Conservation (phyloP, 2,329 filamentous ascomycete species). For the Colletotrichum costaricense region DNA sequence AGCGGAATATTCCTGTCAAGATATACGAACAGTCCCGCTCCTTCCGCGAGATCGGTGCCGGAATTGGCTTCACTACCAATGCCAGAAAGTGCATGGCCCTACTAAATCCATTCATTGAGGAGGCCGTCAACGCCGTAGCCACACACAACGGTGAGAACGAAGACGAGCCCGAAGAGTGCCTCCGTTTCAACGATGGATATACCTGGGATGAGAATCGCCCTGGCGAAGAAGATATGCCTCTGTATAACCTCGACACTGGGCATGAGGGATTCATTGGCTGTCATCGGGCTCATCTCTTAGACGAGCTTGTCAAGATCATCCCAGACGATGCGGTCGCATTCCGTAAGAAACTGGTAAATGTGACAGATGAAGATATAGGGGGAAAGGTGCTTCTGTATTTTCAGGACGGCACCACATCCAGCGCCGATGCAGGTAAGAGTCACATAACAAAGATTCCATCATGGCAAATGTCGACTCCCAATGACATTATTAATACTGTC, state of each 20-base stretch:
- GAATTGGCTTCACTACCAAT: constrained; percentile 62
- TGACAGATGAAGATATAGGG: not conserved
- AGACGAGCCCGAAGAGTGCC: not conserved
- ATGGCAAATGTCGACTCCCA: too few species aligned
- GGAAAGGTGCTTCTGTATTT: constrained; percentile 43
- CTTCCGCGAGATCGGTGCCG: constrained; percentile 60
- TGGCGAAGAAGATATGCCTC: not conserved
- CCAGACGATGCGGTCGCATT: constrained; percentile 42
- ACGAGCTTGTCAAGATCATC: constrained; percentile 50
- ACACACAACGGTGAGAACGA: not conserved
- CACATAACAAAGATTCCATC: too few species aligned
- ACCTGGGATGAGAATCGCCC: not conserved
- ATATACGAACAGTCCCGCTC: constrained; percentile 57
- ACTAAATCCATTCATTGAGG: constrained; percentile 41
- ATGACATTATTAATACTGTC: too few species aligned
- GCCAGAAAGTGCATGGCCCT: constrained; percentile 56
- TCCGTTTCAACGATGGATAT: not conserved
- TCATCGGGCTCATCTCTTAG: constrained; percentile 37
- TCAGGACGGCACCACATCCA: constrained; percentile 47
- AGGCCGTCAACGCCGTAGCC: constrained; percentile 48
- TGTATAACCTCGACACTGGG: not conserved
- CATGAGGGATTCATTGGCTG: not conserved
- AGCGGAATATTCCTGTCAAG: constrained; percentile 53
- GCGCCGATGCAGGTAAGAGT: not conserved
- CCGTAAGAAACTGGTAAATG: constrained; percentile 41